A percentile compares a stretch with the other conserved stretches of the same genome.
Evolutionary conservation across 2,329 filamentous ascomycete genomes (phyloP).

Genomic region (Claviceps sp.): DNA sequence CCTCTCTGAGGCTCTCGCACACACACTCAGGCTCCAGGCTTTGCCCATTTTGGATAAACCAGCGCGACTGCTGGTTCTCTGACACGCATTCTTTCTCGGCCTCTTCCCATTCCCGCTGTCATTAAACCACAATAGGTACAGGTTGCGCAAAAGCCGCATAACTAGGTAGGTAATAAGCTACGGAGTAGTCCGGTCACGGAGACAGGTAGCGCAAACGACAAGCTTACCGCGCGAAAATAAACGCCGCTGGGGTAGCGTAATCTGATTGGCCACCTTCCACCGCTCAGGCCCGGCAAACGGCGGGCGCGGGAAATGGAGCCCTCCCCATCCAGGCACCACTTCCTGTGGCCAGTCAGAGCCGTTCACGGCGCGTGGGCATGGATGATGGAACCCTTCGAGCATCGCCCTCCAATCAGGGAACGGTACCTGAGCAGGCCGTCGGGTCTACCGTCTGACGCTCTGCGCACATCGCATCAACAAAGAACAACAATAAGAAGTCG

Average conservation of each 20-base stretch:
- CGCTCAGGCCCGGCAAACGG: background rate
- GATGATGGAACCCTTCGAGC: background rate
- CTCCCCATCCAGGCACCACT: slow-evolving; percentile 9
- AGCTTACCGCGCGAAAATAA: no score
- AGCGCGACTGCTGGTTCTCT: background rate
- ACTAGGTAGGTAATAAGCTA: no score
- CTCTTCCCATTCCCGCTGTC: no score
- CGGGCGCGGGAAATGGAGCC: background rate
- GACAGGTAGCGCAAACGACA: no score
- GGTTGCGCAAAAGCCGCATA: no score
- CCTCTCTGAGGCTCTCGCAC: no score
- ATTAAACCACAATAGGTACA: no score
- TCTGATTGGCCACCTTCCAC: background rate
- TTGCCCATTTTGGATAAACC: background rate
- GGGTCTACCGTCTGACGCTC: background rate
- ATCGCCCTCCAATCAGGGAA: slow-evolving; percentile 9
- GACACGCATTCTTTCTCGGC: background rate
- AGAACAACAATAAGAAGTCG: background rate
- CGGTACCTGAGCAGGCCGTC: slow-evolving; percentile 8
- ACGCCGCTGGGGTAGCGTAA: no score
- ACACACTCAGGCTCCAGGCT: no score
- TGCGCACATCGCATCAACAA: no score
- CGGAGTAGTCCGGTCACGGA: no score
- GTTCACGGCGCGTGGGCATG: background rate
- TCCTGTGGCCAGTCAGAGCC: slow-evolving; percentile 8